Evolutionary conservation across 2,329 filamentous ascomycete genomes (phyloP).

Genomic region (Colletotrichum sidae): DNA sequence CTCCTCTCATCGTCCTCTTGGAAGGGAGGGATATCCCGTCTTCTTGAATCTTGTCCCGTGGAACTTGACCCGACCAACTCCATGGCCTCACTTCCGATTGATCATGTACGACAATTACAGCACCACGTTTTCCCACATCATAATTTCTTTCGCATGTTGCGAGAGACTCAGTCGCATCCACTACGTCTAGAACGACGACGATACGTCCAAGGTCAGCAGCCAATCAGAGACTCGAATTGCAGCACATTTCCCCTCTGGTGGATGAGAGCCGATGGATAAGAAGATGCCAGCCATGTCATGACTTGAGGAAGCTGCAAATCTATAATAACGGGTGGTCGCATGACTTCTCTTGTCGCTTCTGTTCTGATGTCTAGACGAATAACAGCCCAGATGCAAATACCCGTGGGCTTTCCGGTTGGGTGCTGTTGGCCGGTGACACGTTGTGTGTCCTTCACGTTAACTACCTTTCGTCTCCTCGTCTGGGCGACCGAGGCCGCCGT

Average conservation of each 20-base stretch:
- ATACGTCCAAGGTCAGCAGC: slow-evolving; percentile 8
- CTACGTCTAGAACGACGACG: background rate
- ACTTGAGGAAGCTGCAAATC: background rate
- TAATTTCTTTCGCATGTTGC: background rate
- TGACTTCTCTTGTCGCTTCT: background rate
- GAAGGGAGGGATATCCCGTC: background rate
- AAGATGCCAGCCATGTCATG: background rate
- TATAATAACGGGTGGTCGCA: background rate
- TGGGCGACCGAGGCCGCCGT: too few species aligned
- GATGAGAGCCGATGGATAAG: slow-evolving; percentile 14
- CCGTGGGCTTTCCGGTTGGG: slow-evolving; percentile 39
- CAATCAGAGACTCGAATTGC: slow-evolving; percentile 33
- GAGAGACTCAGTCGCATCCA: background rate
- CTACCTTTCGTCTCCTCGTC: background rate
- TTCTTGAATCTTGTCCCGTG: background rate
- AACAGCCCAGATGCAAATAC: slow-evolving; percentile 4
- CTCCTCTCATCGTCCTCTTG: background rate
- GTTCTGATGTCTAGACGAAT: slow-evolving; percentile 12
- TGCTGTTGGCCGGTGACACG: slow-evolving; percentile 6
- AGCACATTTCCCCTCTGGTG: slow-evolving; percentile 36
- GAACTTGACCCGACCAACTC: too few species aligned
- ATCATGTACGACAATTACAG: slow-evolving; percentile 10
- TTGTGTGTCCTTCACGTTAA: background rate
- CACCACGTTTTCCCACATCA: background rate
- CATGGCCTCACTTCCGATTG: background rate